Evolutionary conservation across 1,139 yeast species (phyloP), one percentile per base, ranked within the genome.

Genomic region (Meyerozyma sp.): DNA sequence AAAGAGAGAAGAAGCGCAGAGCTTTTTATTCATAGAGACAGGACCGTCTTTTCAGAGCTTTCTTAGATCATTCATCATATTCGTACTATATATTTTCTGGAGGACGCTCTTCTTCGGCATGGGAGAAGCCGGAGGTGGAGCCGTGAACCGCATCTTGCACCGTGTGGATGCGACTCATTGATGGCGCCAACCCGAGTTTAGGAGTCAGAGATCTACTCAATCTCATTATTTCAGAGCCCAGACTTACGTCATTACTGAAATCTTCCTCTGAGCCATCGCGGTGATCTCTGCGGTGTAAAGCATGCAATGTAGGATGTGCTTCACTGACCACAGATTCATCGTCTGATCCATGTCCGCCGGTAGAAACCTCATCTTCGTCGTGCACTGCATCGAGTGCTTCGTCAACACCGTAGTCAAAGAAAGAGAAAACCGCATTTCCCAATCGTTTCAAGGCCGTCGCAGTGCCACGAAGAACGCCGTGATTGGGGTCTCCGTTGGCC

Each of bases 341-440:
- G 4, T 34, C 37, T 10, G 26, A 18, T 11, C 11, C 23, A 34
- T 16, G 37, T 34, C 37, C 37, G 26, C 23, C 13, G 5, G 26
- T 13, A 23, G 26, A 18, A 16, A 16, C 37, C 5, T 6, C 26
- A 30, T 30, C 23, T 8, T 21, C 34, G 34, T 34, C 39, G 8
- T 36, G 21, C 9, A 14, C 16, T 11, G 18, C n/a, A 23, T 36
- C 30, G 7, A 23, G n/a, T 7, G 39, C 18, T 21, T 54, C 56
- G 14, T 62, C 68, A 3, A 66, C 63, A 1, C 75, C 72, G 48
- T 70, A 72, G 50, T 71, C 75, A 47, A 73, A 72, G 48, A 73
- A 71, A 18, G 73, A 68, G 48, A 62, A 66, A 18, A 71, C 44
- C 0, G 76, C 76, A 39, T 55, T 53, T 4, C 65, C 64, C 13